Evolutionary conservation across 306 rosid genomes (phyloP).

Genomic region (Pyrus bretschneideri): DNA sequence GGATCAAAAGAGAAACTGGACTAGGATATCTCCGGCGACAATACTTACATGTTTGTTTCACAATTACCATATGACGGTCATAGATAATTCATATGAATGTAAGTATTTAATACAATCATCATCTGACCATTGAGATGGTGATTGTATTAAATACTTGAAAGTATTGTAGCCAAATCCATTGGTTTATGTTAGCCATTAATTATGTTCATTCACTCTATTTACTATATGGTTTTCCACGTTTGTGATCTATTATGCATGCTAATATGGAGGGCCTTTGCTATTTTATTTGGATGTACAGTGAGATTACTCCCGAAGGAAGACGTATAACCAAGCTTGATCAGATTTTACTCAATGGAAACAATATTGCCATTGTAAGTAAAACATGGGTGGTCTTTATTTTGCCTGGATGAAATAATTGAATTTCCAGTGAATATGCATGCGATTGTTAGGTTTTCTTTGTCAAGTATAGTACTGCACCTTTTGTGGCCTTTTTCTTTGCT

Average conservation of each 20-base stretch:
- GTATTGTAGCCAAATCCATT: background rate
- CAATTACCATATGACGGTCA: too few relatives aligned
- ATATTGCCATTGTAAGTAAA: slow-evolving; percentile 95
- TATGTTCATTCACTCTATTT: background rate
- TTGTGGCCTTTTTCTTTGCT: background rate
- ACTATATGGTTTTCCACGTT: background rate
- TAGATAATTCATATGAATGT: too few relatives aligned
- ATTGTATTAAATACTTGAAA: too few relatives aligned
- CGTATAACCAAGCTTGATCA: slow-evolving; percentile 97
- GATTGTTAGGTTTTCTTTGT: background rate
- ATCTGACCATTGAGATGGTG: too few relatives aligned
- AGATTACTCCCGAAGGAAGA: slow-evolving; percentile 93
- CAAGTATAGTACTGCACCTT: background rate
- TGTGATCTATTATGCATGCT: background rate
- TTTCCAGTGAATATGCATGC: background rate
- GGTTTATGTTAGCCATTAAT: background rate
- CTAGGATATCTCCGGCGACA: background rate
- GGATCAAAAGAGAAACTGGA: background rate
- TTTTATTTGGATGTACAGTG: slow-evolving; percentile 39
- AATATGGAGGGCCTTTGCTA: background rate
- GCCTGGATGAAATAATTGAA: background rate
- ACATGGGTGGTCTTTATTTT: background rate
- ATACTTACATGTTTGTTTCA: too few relatives aligned
- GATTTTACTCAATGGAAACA: slow-evolving; percentile 93
- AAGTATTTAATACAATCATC: too few relatives aligned